Percentiles rank a stretch among this genome's conserved stretches.
Conservation (phyloP, 2,329 filamentous ascomycete species). For the Scleromitrula shiraiana region DNA sequence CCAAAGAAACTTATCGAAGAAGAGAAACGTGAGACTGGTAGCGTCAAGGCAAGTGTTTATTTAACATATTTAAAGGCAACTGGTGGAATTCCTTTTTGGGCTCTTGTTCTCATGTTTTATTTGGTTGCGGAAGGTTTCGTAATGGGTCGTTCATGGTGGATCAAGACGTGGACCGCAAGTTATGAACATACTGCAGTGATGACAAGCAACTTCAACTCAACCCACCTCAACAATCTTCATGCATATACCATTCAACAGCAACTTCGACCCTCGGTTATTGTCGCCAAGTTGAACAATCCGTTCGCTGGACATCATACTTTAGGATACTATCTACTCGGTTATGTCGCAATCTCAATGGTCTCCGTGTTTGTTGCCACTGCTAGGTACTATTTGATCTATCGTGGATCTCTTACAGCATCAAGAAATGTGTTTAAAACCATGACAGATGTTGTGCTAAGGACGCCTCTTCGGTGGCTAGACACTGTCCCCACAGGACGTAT, state of each 20-base stretch:
- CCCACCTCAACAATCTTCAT: constrained; percentile 1
- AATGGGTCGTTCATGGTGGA: constrained; percentile 50
- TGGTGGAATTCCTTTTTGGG: constrained; percentile 56
- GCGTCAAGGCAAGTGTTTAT: constrained; percentile 61
- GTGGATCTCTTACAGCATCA: constrained; percentile 58
- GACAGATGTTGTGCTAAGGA: constrained; percentile 56
- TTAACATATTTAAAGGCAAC: constrained; percentile 55
- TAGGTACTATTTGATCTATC: constrained; percentile 54
- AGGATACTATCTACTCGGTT: constrained; percentile 58
- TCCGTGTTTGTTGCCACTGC: constrained; percentile 40
- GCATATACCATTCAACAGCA: constrained; percentile 14
- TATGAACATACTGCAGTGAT: constrained; percentile 27
- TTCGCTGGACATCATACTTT: constrained; percentile 8
- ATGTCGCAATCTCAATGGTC: constrained; percentile 49
- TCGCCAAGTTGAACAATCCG: constrained; percentile 1
- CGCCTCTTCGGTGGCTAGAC: constrained; percentile 68
- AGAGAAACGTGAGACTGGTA: constrained; percentile 59
- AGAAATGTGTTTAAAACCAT: constrained; percentile 56
- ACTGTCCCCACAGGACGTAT: constrained; percentile 68
- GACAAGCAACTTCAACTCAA: constrained; percentile 3
- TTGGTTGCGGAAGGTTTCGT: constrained; percentile 25
- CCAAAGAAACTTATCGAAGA: constrained; percentile 65
- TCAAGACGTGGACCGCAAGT: constrained; percentile 50
- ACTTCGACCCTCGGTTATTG: constrained; percentile 31
- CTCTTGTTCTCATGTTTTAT: constrained; percentile 44